Conservation (phyloP, 768 basidiomycete species). For the Lactarius evosmus region DNA sequence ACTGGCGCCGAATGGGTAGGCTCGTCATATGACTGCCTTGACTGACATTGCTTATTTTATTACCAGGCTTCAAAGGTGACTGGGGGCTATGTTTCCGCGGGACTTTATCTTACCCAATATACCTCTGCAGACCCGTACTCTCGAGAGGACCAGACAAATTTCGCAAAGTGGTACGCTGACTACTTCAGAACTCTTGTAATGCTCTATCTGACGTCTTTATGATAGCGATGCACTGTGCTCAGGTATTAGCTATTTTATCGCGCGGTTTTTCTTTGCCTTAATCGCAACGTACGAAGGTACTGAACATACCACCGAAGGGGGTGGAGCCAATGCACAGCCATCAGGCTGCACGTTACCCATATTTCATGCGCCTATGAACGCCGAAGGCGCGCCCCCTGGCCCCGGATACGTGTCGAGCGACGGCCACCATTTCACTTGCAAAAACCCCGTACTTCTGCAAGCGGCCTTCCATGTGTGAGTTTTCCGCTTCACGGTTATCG, state of each 20-base stretch:
- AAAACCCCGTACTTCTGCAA: slow-evolving; percentile 49
- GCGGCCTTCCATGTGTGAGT: slow-evolving; percentile 60
- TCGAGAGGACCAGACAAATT: slow-evolving; percentile 49
- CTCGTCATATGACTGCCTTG: slow-evolving; percentile 30
- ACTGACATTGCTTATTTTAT: not conserved
- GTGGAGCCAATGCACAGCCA: slow-evolving; percentile 40
- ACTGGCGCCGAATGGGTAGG: slow-evolving; percentile 46
- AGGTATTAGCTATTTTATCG: slow-evolving; percentile 35
- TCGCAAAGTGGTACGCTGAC: slow-evolving; percentile 36
- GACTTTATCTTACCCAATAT: not conserved
- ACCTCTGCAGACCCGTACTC: slow-evolving; percentile 51
- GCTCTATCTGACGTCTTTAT: not conserved
- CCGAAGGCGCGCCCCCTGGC: slow-evolving; percentile 31
- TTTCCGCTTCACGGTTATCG: not conserved
- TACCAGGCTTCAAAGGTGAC: slow-evolving; percentile 51
- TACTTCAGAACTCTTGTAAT: slow-evolving; percentile 38
- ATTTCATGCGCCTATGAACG: slow-evolving; percentile 44
- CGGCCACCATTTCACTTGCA: slow-evolving; percentile 52
- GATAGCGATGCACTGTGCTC: slow-evolving; percentile 48
- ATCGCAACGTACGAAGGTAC: slow-evolving; percentile 36
- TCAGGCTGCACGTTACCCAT: slow-evolving; percentile 53
- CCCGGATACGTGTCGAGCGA: slow-evolving; percentile 51
- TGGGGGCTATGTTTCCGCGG: slow-evolving; percentile 12
- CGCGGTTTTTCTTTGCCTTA: not conserved
- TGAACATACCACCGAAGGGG: slow-evolving; percentile 41